Evolutionary conservation across 208 protist genomes (phyloP).

Genomic region (Acanthamoeba lenticulata): DNA sequence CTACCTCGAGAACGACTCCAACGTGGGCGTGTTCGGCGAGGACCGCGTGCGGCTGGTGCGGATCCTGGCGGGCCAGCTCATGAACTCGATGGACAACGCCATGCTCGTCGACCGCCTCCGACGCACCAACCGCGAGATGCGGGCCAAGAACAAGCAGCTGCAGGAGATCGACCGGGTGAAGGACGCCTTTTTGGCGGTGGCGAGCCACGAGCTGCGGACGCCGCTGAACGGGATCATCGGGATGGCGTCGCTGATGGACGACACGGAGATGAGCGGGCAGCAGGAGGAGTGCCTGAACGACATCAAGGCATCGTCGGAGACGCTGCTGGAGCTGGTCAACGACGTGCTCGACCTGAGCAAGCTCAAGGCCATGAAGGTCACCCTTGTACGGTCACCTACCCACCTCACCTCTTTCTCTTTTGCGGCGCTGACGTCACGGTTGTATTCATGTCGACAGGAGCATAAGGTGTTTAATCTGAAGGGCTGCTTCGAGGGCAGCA

Average conservation of each 20-base stretch:
- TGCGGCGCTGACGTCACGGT: background rate
- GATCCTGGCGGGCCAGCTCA: background rate
- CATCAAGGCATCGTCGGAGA: conserved; percentile 31
- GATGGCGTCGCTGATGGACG: conserved; percentile 66
- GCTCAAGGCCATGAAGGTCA: conserved; percentile 46
- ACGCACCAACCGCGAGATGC: background rate
- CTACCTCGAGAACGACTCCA: conserved; percentile 21
- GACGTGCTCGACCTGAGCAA: conserved; percentile 55
- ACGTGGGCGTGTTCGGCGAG: background rate
- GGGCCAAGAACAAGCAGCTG: background rate
- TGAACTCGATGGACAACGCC: conserved; percentile 22
- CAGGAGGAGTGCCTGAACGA: conserved; percentile 1
- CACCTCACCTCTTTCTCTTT: background rate
- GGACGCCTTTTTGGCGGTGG: conserved; percentile 29
- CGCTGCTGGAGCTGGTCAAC: conserved; percentile 33
- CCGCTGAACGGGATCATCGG: conserved; percentile 76
- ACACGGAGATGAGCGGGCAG: conserved; percentile 50
- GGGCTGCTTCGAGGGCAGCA: background rate
- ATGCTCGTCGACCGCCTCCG: background rate
- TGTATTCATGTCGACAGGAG: background rate
- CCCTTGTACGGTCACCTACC: background rate
- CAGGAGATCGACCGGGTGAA: conserved; percentile 38
- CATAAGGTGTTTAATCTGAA: background rate
- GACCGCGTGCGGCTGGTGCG: background rate
- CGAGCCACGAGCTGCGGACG: conserved; percentile 75